Base-by-base conservation (phyloP, 306 rosid genomes). In the Vachellia pachyceras region DNA sequence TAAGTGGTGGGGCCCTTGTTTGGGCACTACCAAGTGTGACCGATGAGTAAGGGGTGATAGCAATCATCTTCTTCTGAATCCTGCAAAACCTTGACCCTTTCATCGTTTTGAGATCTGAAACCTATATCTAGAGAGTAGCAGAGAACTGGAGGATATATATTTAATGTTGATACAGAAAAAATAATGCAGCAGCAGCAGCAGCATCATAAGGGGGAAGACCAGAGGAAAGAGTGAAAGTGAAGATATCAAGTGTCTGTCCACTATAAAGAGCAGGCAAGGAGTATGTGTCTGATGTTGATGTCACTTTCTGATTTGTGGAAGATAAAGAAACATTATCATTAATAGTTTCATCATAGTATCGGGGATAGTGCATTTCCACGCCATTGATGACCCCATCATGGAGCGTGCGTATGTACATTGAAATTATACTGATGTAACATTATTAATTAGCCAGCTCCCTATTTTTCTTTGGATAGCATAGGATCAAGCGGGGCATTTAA, bases 61-160 rank as follows among this genome's bases (percentile, higher is more conserved):
- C 69, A 61, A 79, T 75, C 82, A 83, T 78, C 69, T 87, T 82
- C 55, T 81, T 88, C 77, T 80, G 69, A 39, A 83, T 72, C 83
- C 76, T 64, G 50, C 81, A 84, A 18, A 86, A 20, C 45, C 78
- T 65, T 69, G 89, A 52, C 15, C 65, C 11, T 69, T 82, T 86
- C 88, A 85, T 86, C 36, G 64, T 68, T 69, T 73, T 50, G 41
- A 60, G 63, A 52, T 42, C 72, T 54, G 64, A 47, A 25, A 5
- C 15, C 47, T 60, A 46, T 18, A 50, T 71, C 73, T 76, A 72
- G 15, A 64, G 22, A 84, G 11, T 20, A 2, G 33, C 0, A 69
- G 54, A 69, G n/a, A 68, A 67, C 14, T 41, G 25, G 49, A 70
- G 44, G 60, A 54, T 49, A 50, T 49, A 50, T 50, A 50, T 54